phyloP scores from a whole-genome alignment of 768 basidiomycete species.

The Pholiota molesta region DNA sequence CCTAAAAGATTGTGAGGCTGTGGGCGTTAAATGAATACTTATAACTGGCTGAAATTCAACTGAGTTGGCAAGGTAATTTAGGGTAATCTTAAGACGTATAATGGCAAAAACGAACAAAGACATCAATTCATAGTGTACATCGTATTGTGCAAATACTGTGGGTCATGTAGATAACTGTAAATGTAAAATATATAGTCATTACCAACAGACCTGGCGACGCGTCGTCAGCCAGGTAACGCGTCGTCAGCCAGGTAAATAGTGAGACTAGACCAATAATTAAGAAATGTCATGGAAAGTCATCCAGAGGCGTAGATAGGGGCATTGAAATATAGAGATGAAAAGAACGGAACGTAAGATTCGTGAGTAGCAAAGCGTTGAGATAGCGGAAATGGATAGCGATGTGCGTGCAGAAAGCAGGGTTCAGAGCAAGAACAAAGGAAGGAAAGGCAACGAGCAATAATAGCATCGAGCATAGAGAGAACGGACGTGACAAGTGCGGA shows the following conservation, averaged over 20 bases:
- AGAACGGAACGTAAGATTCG: conserved; percentile 16
- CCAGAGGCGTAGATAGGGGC: conserved; percentile 9
- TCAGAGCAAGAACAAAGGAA: conserved; percentile 11
- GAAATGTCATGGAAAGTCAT: conserved; percentile 6
- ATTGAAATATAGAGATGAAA: conserved; percentile 6
- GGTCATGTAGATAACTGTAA: neutral
- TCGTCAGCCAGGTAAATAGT: neutral
- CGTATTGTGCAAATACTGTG: neutral
- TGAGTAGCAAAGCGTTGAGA: conserved; percentile 8
- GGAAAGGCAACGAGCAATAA: conserved; percentile 7
- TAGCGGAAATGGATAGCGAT: conserved; percentile 12
- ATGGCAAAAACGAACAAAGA: no score
- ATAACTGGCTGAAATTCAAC: no score
- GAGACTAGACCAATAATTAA: neutral
- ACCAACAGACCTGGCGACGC: neutral
- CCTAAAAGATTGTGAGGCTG: no score
- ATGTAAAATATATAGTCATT: neutral
- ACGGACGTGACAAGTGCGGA: conserved; percentile 3
- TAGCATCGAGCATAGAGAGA: conserved; percentile 2
- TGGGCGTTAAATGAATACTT: no score
- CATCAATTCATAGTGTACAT: no score
- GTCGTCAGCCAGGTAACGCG: neutral
- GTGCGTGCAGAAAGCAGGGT: conserved; percentile 7
- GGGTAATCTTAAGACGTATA: no score
- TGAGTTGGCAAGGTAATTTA: no score